Evolutionary conservation across 139 green algal genomes (phyloP), one percentile per base, ranked within the genome.

Genomic region (Raphidocelis subcapitata): DNA sequence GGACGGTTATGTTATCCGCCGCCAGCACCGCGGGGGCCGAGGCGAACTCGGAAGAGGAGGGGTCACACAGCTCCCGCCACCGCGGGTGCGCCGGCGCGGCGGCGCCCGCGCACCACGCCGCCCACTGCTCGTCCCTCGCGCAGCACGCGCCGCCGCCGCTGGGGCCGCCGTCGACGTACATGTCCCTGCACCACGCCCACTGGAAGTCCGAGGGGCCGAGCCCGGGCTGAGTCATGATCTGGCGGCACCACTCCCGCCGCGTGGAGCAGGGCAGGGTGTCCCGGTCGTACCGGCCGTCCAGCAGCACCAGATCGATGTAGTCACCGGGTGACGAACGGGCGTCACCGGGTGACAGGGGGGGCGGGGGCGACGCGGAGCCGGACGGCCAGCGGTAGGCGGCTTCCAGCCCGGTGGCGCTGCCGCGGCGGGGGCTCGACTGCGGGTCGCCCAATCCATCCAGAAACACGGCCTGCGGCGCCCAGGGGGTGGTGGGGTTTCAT

Each of bases 221-320:
- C 14, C 52, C 65, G 1, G n/a, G 28, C 21, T 69, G 23, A 15
- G 33, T 41, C 3, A 73, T 26, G 47, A 64, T 31, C 24, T 3
- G 1, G 3, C 5, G 47, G 26, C 76, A 92, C 84, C 81, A 86
- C 33, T 52, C 57, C 1, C 60, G 2, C 23, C 77, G 24, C n/a
- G 74, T 54, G 21, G 56, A 37, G 73, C 88, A 94, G 16, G 88
- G 86, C 71, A 94, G 76, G 5, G 87, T 60, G 33, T 88, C 87
- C 2, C 88, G 63, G 60, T 90, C 75, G 65, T 86, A 94, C 12
- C 88, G 82, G 63, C 87, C 83, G 69, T 94, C 88, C 64, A 90
- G 69, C 70, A 92, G 76, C 10, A 90, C 37, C 49, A 94, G 23
- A 26, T 91, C 65, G 1, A 94, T 82, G 55, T 84, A 77, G 32